phyloP scores from a whole-genome alignment of 495 filamentous ascomycete genomes.

The Pyrenopolyporus hunteri region DNA sequence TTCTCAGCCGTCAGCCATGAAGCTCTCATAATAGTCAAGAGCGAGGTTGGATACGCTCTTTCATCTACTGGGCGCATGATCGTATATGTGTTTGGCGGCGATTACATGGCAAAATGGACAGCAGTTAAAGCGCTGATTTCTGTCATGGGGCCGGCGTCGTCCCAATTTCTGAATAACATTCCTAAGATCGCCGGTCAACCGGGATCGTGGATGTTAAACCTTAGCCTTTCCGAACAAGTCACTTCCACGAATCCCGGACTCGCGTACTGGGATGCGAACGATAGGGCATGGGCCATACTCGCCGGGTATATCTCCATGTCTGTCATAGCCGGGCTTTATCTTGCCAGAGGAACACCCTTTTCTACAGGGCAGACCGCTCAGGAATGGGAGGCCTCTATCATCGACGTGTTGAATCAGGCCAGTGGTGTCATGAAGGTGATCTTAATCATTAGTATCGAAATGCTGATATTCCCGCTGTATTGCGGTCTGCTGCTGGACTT shows the following conservation, averaged over 20 bases:
- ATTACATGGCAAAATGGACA: slow-evolving; percentile 40
- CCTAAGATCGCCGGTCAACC: slow-evolving; percentile 29
- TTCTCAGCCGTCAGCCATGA: slow-evolving; percentile 58
- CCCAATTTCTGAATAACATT: slow-evolving; percentile 10
- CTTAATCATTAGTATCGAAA: slow-evolving; percentile 97
- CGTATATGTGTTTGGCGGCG: slow-evolving; percentile 42
- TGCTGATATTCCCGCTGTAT: slow-evolving; percentile 96
- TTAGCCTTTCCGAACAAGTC: slow-evolving; percentile 49
- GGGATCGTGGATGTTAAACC: slow-evolving; percentile 57
- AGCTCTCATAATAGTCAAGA: slow-evolving; percentile 48
- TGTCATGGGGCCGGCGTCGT: neutral
- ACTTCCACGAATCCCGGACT: slow-evolving; percentile 63
- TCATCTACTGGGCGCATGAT: slow-evolving; percentile 31
- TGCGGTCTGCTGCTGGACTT: slow-evolving; percentile 90
- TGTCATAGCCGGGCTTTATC: slow-evolving; percentile 75
- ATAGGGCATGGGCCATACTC: slow-evolving; percentile 79
- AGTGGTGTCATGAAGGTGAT: slow-evolving; percentile 98
- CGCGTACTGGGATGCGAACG: slow-evolving; percentile 76
- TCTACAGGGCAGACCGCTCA: slow-evolving; percentile 67
- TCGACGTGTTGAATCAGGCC: slow-evolving; percentile 88
- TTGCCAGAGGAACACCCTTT: slow-evolving; percentile 70
- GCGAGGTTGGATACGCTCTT: slow-evolving; percentile 40
- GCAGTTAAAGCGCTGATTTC: slow-evolving; percentile 6
- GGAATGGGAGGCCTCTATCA: slow-evolving; percentile 75
- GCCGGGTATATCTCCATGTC: slow-evolving; percentile 81